These are phyloP conservation scores for Cochlearia excelsa DNA, from an alignment of 345 rosid species.

Conservation along the genomic window DNA sequence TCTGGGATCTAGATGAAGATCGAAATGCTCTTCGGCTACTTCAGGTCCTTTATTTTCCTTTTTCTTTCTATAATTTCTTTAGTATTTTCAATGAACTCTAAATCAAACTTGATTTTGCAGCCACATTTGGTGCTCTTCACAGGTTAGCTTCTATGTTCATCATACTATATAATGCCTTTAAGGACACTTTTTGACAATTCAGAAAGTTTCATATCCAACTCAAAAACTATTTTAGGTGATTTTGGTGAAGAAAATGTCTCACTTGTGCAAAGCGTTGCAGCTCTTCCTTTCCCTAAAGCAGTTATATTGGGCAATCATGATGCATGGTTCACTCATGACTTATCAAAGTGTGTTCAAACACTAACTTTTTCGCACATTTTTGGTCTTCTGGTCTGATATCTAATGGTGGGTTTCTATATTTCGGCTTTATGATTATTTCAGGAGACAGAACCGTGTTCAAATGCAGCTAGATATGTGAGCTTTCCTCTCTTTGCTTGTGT, in stretches of 20 bases:
- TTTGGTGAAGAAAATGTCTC: conserved; percentile 75
- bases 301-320: conserved; percentile 87
- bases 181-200: conserved; percentile 1
- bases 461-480: conserved; percentile 84
- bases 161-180: no score
- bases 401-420: background rate
- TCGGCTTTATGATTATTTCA: no score
- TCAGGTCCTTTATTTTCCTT: conserved; percentile 43
- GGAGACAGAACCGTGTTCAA: conserved; percentile 60
- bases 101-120: conserved; percentile 42
- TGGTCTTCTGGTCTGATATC: conserved; percentile 1
- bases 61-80: background rate
- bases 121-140: conserved; percentile 93
- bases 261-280: conserved; percentile 61
- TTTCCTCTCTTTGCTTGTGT: conserved; percentile 6
- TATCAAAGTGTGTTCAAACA: conserved; percentile 28
- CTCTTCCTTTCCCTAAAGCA: conserved; percentile 64
- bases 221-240: conserved; percentile 56
- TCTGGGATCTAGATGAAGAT: conserved; percentile 74
- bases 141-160: conserved; percentile 39
- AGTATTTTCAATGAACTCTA: conserved; percentile 3
- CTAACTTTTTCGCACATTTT: background rate
- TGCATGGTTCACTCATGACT: conserved; percentile 64
- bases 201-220: background rate
- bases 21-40: conserved; percentile 64